Conservation (phyloP, 2,329 filamentous ascomycete genomes). For the Beauveria asiatica region DNA sequence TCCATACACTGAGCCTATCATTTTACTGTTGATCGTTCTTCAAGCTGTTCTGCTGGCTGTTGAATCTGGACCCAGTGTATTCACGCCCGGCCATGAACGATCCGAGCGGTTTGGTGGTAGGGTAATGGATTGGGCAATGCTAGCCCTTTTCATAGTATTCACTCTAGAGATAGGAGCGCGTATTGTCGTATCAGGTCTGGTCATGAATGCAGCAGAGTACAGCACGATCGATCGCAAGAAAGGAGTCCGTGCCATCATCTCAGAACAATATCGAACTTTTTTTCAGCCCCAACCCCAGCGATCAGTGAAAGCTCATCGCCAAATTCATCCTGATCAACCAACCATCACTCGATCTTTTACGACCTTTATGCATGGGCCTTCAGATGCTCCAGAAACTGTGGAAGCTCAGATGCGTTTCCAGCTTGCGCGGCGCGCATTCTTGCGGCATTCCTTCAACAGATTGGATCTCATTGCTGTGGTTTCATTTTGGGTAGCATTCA, state of each 20-base stretch:
- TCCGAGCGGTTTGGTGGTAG: constrained; percentile 57
- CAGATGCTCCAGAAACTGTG: constrained; percentile 49
- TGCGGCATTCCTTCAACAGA: constrained; percentile 92
- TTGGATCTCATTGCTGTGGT: constrained; percentile 90
- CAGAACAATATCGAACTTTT: constrained; percentile 66
- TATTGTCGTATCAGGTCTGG: constrained; percentile 85
- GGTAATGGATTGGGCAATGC: constrained; percentile 69
- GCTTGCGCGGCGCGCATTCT: constrained; percentile 81
- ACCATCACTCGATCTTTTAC: constrained; percentile 73
- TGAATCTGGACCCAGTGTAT: constrained; percentile 68
- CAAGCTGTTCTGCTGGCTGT: constrained; percentile 84
- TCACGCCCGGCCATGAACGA: constrained; percentile 50
- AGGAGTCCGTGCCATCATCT: constrained; percentile 64
- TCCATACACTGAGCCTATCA: constrained; percentile 75
- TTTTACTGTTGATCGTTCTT: constrained; percentile 77
- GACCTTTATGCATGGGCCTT: constrained; percentile 60
- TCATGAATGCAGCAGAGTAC: constrained; percentile 85
- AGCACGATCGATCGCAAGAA: constrained; percentile 77
- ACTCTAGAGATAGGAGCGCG: constrained; percentile 76
- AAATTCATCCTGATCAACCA: constrained; percentile 42
- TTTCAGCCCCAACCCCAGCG: constrained; percentile 75
- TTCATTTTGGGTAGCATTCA: constrained; percentile 90
- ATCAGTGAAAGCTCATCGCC: constrained; percentile 48
- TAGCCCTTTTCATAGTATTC: constrained; percentile 81
- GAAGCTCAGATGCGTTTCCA: constrained; percentile 77